Evolutionary conservation across 306 rosid species (phyloP), one percentile per base, ranked within the genome.

Genomic region (Cucumis hystrix): DNA sequence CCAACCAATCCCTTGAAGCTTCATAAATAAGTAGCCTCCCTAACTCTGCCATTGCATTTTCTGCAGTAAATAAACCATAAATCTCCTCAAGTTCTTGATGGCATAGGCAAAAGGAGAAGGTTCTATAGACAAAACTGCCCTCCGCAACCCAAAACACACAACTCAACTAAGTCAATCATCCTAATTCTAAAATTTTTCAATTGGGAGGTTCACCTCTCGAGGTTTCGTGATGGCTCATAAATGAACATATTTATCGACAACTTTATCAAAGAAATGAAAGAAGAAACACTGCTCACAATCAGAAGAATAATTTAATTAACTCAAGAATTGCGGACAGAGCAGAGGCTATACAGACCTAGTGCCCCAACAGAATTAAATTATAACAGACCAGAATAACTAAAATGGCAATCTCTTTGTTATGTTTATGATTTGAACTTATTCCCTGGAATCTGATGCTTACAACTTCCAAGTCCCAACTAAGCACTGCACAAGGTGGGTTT

Each of bases 1-100:
- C 99, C 97, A 95, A 65, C 93, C 99, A 95, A 85, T 95, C 97
- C 85, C 97, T 87, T 60, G 97, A 88, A 66, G 97, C 99, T 84
- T 95, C 99, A 61, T 92, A 92, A 56, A 95, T 79, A 28, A 95
- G 96, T 57, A 95, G 65, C 86, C 99, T 95, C 78, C 99, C 97
- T 86, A 95, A 80, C 87, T 95, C 99, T 43, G 93, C 96, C 99
- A 95, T 86, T 18, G 99, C 99, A 87, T 83, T 95, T 89, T 85
- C 99, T 92, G 82, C 72, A 83, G 78, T 14, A 82, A 41, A 74
- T 16, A 20, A 78, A 80, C 23, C 64, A 43, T 25, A 23, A 76
- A 60, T 59, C 77, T 47, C 77, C 65, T 14, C 39, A 76, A 25
- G 60, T 65, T 76, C 30, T 28, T 39, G 40, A 70, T 41, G 30